Percentiles rank a stretch among this genome's conserved stretches.
Conservation (phyloP, 2,329 filamentous ascomycete species). For the Myriosclerotinia duriaeana region DNA sequence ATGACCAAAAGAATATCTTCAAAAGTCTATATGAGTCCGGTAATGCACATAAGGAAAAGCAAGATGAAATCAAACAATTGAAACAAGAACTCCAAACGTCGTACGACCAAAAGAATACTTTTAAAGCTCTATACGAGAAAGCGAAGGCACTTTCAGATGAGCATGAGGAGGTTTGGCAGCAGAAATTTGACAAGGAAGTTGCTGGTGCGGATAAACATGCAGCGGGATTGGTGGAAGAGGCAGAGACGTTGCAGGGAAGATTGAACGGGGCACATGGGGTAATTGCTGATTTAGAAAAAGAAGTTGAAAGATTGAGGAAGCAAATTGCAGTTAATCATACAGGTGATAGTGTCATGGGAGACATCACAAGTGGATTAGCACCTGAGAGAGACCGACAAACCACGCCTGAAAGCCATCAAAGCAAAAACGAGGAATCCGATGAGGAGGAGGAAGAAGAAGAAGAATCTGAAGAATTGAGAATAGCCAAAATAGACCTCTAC, state of each 20-base stretch:
- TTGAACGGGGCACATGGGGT: slow-evolving; percentile 14
- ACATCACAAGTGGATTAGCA: not conserved
- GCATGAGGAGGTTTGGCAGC: slow-evolving; percentile 11
- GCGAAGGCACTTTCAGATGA: slow-evolving; percentile 6
- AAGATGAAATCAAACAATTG: not conserved
- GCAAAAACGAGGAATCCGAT: not conserved
- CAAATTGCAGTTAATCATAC: not conserved
- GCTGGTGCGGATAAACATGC: slow-evolving; percentile 7
- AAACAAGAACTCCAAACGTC: not conserved
- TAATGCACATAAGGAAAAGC: not conserved
- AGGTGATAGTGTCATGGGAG: not conserved
- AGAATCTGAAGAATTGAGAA: not conserved
- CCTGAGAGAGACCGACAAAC: not conserved
- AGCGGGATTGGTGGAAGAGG: slow-evolving; percentile 8
- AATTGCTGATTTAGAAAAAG: not conserved
- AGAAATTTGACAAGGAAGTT: slow-evolving; percentile 9
- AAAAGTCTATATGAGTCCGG: not conserved
- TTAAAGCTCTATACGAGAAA: not conserved
- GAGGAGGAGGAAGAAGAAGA: not conserved
- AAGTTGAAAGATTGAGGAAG: not conserved
- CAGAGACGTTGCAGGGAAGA: slow-evolving; percentile 16
- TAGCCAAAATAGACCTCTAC: slow-evolving; percentile 10
- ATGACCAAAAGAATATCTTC: slow-evolving; percentile 1
- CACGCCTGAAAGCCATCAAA: not conserved
- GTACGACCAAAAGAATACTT: not conserved